Evolutionary conservation across 768 basidiomycete genomes (phyloP), one percentile per base, ranked within the genome.

Genomic region (Mycena amicta): DNA sequence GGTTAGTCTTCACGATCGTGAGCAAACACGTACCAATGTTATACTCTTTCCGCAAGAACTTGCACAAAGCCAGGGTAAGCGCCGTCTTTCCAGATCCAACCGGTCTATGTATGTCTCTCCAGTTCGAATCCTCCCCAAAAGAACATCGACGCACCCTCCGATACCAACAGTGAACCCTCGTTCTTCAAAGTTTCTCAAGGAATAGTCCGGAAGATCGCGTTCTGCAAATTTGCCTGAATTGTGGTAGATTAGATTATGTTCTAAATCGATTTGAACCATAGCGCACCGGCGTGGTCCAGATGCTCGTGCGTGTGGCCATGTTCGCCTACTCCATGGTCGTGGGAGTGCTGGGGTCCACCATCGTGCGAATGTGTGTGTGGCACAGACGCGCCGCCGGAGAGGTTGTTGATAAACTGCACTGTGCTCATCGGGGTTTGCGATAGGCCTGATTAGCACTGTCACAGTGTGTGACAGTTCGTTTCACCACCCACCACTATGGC

Each of bases 31-130:
- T 59, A 93, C 95, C 96, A 49, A 99, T 93, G 71, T 99, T 99
- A 71, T 91, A 92, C 60, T 89, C 84, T 29, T 83, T 83, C 57
- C 96, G 83, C 49, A 98, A 77, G 45, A 78, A 81, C 70, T 87
- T 83, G 76, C 96, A 98, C 18, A 99, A 81, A 1, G 92, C 92
- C 50, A 99, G 85, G 2, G 94, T 92, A 63, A 98, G 75, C 0
- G 96, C 96, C 0, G 96, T 98, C 79, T 99, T 98, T 3, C 96
- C 96, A 2, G 95, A 97, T 11, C 95, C 95, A n/a, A 98, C 95
- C 2, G 95, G 95, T 0, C 95, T 97, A 62, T 37, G 37, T n/a
- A n/a, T n/a, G n/a, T n/a, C 50, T 45, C 12, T 25, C 47, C 47
- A 23, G 13, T 29, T 28, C 5, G 47, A 25, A 15, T 13, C 26